Conservation (phyloP, 805 yeast genomes). For the Metschnikowia gelsemii region DNA sequence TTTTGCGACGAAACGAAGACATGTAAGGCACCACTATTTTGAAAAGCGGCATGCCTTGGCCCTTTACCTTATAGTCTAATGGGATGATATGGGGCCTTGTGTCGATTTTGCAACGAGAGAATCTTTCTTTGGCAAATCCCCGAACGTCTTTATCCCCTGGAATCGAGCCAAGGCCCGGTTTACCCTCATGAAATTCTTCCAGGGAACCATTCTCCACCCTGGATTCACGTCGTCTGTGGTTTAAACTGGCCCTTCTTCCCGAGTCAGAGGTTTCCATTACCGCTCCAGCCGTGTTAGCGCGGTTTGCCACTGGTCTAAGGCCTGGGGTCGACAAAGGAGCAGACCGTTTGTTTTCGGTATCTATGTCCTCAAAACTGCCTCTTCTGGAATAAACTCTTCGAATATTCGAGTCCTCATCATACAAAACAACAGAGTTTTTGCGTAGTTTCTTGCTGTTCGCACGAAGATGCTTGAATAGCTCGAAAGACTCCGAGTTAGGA, state of each 20-base stretch:
- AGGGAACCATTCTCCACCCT: not conserved
- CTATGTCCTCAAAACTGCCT: not conserved
- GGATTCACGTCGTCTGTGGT: not conserved
- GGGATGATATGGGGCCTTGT: constrained; percentile 35
- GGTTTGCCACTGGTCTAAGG: too few relatives aligned
- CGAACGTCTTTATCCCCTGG: not conserved
- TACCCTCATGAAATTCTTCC: not conserved
- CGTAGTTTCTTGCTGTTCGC: constrained; percentile 22
- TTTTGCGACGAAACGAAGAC: constrained; percentile 33
- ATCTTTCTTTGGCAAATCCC: not conserved
- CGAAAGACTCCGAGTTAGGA: constrained; percentile 29
- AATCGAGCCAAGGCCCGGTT: not conserved
- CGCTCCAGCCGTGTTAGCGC: too few relatives aligned
- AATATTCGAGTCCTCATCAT: constrained; percentile 9
- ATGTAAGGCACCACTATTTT: constrained; percentile 38
- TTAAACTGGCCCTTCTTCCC: not conserved
- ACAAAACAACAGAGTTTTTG: constrained; percentile 21
- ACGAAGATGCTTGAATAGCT: constrained; percentile 29
- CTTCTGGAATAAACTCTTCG: constrained; percentile 3
- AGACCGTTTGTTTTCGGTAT: too few relatives aligned
- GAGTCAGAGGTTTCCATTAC: too few relatives aligned
- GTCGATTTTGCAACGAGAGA: constrained; percentile 23
- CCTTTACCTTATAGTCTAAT: constrained; percentile 29
- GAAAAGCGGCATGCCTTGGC: constrained; percentile 39
- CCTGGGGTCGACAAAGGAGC: too few relatives aligned